phyloP scores from a whole-genome alignment of 2,329 filamentous ascomycete genomes.

The Penicillium sp. region DNA sequence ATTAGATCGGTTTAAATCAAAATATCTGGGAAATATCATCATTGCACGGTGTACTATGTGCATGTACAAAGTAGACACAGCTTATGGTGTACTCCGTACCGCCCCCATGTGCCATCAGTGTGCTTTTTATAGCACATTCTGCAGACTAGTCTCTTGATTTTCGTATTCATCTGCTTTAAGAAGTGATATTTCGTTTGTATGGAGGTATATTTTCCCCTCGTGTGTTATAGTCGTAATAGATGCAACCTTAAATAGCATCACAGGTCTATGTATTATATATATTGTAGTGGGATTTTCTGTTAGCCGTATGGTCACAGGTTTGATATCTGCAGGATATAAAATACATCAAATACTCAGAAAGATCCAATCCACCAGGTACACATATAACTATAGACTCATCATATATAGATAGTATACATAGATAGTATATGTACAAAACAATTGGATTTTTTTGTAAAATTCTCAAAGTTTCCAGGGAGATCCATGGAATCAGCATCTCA shows the following conservation, averaged over 20 bases:
- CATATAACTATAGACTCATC: too few species aligned
- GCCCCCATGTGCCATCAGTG: neutral
- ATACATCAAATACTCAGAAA: neutral
- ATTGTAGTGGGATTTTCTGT: neutral
- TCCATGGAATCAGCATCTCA: neutral
- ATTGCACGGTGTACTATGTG: neutral
- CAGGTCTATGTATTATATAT: neutral
- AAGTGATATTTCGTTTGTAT: neutral
- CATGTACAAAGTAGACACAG: neutral
- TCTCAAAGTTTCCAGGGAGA: neutral
- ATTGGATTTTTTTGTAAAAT: neutral
- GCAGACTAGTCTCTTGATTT: neutral
- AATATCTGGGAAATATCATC: neutral
- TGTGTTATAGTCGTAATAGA: neutral
- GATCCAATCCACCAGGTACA: neutral
- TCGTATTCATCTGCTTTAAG: neutral
- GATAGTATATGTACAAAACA: neutral
- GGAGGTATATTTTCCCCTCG: neutral
- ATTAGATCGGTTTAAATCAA: neutral
- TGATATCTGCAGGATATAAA: neutral
- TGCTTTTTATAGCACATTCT: conserved; percentile 11
- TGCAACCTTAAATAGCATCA: neutral
- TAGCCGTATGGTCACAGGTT: neutral
- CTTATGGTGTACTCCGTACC: neutral
- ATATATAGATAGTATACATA: too few species aligned